phyloP scores from a whole-genome alignment of 345 rosid species.

The Bruguiera parviflora region DNA sequence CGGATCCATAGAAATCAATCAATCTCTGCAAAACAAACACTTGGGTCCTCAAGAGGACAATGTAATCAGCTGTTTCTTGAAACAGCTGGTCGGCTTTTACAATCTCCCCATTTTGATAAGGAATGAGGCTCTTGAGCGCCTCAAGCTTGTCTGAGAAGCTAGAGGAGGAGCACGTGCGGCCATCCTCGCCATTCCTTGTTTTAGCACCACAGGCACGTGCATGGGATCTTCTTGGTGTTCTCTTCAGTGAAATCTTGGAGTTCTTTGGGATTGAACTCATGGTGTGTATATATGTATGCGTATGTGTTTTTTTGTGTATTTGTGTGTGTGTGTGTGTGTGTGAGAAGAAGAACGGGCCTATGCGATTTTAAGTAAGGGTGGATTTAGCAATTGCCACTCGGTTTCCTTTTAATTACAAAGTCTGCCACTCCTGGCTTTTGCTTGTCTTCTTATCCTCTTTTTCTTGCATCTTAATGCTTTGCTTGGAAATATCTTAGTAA shows the following conservation, averaged over 20 bases:
- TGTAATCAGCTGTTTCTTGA: conserved; percentile 81
- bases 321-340: neutral
- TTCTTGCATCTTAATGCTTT: neutral
- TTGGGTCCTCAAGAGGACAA: conserved; percentile 58
- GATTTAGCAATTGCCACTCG: conserved; percentile 26
- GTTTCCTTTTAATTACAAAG: conserved; percentile 26
- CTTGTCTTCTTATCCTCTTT: neutral
- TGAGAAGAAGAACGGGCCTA: neutral
- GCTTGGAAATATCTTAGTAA: no score
- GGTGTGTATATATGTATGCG: no score
- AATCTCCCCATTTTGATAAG: conserved; percentile 23
- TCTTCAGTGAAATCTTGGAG: conserved; percentile 21
- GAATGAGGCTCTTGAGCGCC: conserved; percentile 71
- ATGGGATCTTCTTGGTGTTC: conserved; percentile 10
- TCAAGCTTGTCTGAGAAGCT: conserved; percentile 61
- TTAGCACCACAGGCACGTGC: conserved; percentile 15
- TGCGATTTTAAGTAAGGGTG: conserved; percentile 44
- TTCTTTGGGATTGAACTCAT: conserved; percentile 30
- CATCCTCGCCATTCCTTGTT: conserved; percentile 4
- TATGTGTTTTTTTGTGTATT: neutral
- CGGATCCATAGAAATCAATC: conserved; percentile 60
- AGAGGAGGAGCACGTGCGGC: conserved; percentile 11
- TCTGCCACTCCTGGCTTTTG: conserved; percentile 27
- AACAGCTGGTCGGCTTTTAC: conserved; percentile 52
- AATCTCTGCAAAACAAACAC: conserved; percentile 61